phyloP scores from a whole-genome alignment of 2,329 filamentous ascomycete genomes.

The Furcasterigmium sp. region DNA sequence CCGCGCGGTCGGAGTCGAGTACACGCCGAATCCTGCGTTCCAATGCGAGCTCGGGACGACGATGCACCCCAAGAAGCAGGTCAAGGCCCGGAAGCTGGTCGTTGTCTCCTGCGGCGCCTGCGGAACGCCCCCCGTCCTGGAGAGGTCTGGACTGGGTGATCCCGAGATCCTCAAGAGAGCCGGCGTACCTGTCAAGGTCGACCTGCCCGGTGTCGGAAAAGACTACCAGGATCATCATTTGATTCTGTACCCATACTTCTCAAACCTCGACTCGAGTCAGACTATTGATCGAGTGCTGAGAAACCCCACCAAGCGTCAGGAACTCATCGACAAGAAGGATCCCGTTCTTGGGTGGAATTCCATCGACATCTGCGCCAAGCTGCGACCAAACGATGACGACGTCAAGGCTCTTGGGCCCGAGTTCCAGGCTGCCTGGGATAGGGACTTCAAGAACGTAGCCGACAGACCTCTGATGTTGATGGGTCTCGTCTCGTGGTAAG shows the following conservation, averaged over 20 bases:
- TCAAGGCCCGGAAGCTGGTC: slow-evolving; percentile 41
- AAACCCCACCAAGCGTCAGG: slow-evolving; percentile 12
- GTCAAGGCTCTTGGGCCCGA: slow-evolving; percentile 42
- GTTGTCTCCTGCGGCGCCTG: slow-evolving; percentile 33
- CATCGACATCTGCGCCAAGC: slow-evolving; percentile 46
- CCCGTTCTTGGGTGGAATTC: slow-evolving; percentile 48
- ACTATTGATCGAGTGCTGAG: slow-evolving; percentile 29
- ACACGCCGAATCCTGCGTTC: slow-evolving; percentile 34
- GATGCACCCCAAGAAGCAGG: slow-evolving; percentile 5
- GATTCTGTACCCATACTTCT: slow-evolving; percentile 43
- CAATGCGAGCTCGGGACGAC: slow-evolving; percentile 13
- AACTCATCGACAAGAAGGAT: slow-evolving; percentile 16
- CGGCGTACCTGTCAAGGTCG: slow-evolving; percentile 12
- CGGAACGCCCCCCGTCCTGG: slow-evolving; percentile 40
- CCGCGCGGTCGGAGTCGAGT: slow-evolving; percentile 54
- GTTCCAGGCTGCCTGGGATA: slow-evolving; percentile 45
- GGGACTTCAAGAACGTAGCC: slow-evolving; percentile 33
- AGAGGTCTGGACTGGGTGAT: slow-evolving; percentile 46
- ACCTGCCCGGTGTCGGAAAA: slow-evolving; percentile 16
- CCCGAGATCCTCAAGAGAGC: slow-evolving; percentile 16
- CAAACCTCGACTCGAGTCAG: slow-evolving; percentile 35
- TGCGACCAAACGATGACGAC: slow-evolving; percentile 47
- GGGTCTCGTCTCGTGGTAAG: slow-evolving; percentile 14
- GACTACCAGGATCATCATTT: slow-evolving; percentile 48
- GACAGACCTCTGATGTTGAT: slow-evolving; percentile 19